A percentile compares a stretch with the other conserved stretches of the same genome.
Evolutionary conservation across 176 grass and related monocot genomes (phyloP).

Genomic region (Olyra latifolia): DNA sequence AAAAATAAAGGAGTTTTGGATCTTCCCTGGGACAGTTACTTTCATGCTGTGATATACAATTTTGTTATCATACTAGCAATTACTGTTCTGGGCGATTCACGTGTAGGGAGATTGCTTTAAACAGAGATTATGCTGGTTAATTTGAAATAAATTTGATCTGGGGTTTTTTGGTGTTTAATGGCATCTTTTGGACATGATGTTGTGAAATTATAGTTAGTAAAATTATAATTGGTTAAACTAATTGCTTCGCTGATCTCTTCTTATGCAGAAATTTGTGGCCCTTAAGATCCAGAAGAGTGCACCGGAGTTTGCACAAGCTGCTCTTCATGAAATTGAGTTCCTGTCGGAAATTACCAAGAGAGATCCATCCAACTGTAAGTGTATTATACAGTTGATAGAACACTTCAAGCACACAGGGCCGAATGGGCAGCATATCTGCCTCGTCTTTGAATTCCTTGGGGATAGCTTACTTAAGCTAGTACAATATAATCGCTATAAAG

Average conservation of each 20-base stretch:
- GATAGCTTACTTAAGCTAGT: slow-evolving; percentile 92
- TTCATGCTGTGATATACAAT: slow-evolving; percentile 17
- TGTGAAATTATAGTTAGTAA: background rate
- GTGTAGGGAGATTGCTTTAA: background rate
- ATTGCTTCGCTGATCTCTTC: slow-evolving; percentile 18
- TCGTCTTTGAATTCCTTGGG: slow-evolving; percentile 94
- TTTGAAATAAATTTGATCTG: background rate
- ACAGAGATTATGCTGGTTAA: background rate
- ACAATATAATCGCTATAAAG: slow-evolving; percentile 92
- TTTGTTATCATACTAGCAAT: background rate
- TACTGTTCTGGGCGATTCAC: background rate
- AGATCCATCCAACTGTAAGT: slow-evolving; percentile 73
- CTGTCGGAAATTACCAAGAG: slow-evolving; percentile 67
- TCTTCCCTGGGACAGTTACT: background rate
- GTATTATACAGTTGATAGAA: slow-evolving; percentile 82
- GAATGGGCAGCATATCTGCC: slow-evolving; percentile 93
- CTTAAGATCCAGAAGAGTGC: slow-evolving; percentile 99
- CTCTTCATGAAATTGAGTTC: slow-evolving; percentile 94
- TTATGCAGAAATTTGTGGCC: slow-evolving; percentile 83
- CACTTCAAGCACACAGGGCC: slow-evolving; percentile 91
- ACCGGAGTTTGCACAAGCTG: slow-evolving; percentile 85
- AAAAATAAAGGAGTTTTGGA: background rate
- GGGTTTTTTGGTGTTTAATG: background rate
- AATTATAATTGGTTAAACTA: background rate
- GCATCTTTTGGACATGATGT: background rate